These are phyloP conservation scores for Pelargonium fulgidum DNA, from an alignment of 441 rosid species.

Conservation along the genomic window DNA sequence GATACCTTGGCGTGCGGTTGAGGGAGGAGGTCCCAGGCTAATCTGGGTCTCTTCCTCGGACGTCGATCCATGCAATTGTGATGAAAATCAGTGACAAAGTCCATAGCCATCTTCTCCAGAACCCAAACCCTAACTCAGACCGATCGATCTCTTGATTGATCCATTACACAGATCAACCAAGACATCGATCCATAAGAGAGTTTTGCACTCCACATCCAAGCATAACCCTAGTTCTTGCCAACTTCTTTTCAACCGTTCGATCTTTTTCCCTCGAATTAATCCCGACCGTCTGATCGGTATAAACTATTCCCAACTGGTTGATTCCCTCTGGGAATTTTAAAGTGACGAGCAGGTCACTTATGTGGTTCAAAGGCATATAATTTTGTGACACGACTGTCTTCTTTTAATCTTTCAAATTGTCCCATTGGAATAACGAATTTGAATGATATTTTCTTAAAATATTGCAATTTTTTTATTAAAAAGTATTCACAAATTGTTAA, in stretches of 20 bases:
- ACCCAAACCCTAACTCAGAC: constrained; percentile 4
- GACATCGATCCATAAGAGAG: constrained; percentile 8
- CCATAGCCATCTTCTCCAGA: constrained; percentile 4
- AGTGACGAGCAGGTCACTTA: not conserved
- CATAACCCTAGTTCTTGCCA: constrained; percentile 8
- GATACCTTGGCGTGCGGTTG: constrained; percentile 44
- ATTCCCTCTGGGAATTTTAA: not conserved
- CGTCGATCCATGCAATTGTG: constrained; percentile 62
- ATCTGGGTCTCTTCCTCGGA: constrained; percentile 73
- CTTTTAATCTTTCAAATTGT: too few species aligned
- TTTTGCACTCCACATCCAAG: constrained; percentile 5
- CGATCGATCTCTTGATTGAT: constrained; percentile 9
- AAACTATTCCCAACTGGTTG: constrained; percentile 1
- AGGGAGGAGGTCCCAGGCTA: constrained; percentile 74
- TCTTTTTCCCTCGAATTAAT: not conserved
- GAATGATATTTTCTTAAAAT: too few species aligned
- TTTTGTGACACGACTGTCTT: not conserved
- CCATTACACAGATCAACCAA: constrained; percentile 7
- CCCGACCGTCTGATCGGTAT: not conserved
- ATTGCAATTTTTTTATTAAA: too few species aligned
- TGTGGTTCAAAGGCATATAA: not conserved
- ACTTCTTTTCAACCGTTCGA: not conserved
- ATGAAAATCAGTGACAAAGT: constrained; percentile 38
- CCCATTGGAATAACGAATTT: too few species aligned
- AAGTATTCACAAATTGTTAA: too few species aligned